These are phyloP conservation scores for Diplodia sapinea DNA, from an alignment of 2,329 filamentous ascomycete species.

Conservation along the genomic window DNA sequence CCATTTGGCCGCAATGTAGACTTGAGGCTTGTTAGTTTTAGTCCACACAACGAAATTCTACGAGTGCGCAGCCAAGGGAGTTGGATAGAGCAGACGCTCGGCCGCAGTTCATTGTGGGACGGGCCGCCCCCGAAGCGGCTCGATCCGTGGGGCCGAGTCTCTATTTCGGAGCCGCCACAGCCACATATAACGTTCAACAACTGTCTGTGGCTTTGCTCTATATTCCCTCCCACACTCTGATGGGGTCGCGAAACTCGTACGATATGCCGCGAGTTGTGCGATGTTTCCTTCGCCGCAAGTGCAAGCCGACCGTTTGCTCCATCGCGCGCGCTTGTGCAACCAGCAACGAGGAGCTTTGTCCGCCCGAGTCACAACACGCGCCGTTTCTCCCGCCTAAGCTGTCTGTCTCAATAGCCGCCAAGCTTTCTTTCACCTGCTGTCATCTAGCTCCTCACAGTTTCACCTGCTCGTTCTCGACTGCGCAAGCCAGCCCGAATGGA, in stretches of 20 bases:
- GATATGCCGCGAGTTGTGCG: not conserved
- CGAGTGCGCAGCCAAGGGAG: not conserved
- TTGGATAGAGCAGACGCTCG: no score
- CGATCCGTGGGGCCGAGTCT: not conserved
- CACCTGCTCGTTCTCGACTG: not conserved
- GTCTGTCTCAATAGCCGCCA: not conserved
- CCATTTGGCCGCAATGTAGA: not conserved
- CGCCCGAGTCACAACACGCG: not conserved
- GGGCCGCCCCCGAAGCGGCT: not conserved
- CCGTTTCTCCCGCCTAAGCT: not conserved
- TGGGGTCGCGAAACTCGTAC: not conserved
- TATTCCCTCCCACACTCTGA: not conserved
- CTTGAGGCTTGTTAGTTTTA: not conserved
- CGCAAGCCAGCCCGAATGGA: not conserved
- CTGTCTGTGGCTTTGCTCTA: not conserved
- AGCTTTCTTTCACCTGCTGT: not conserved
- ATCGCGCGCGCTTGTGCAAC: not conserved
- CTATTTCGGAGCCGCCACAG: constrained; percentile 3
- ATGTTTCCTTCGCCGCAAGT: not conserved
- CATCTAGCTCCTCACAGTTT: not conserved
- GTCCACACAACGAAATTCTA: not conserved
- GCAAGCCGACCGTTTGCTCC: not conserved
- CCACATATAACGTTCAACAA: not conserved
- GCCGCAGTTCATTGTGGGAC: not conserved
- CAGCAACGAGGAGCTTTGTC: not conserved